A percentile compares a stretch with the other conserved stretches of the same genome.
These are phyloP conservation scores for Calophaca sinica DNA, from an alignment of 306 rosid genomes.

Conservation along the genomic window DNA sequence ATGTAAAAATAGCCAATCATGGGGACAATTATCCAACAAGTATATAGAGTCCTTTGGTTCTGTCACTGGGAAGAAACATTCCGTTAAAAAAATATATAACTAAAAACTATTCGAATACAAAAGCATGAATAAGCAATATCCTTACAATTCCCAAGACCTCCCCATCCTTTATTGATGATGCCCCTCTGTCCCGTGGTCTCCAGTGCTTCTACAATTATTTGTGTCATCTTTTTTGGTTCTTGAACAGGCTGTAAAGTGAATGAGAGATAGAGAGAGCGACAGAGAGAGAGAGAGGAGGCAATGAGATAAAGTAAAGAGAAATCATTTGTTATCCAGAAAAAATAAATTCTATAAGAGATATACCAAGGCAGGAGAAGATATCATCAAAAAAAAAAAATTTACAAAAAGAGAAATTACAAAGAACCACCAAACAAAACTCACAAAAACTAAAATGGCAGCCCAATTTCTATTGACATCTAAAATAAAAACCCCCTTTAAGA, in stretches of 20 bases:
- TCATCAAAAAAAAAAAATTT: neutral
- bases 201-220: conserved; percentile 89
- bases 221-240: conserved; percentile 94
- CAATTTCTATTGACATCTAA: neutral
- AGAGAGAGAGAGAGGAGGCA: neutral
- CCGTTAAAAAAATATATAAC: conserved; percentile 32
- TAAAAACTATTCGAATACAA: neutral
- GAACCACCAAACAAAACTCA: neutral
- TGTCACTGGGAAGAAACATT: conserved; percentile 73
- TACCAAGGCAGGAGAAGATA: conserved; percentile 8
- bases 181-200: conserved; percentile 93
- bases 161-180: conserved; percentile 99
- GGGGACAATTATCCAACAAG: conserved; percentile 89
- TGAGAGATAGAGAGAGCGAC: neutral
- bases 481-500: neutral
- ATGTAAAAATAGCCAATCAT: conserved; percentile 96
- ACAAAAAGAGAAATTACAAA: neutral
- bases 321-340: neutral
- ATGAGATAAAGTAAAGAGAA: conserved; percentile 16
- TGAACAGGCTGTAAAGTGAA: conserved; percentile 80
- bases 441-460: neutral
- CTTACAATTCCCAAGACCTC: conserved; percentile 97
- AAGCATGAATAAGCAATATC: conserved; percentile 27
- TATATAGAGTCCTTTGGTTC: conserved; percentile 84
- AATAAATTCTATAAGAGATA: neutral